Evolutionary conservation across 2,329 filamentous ascomycete species (phyloP).

Genomic region (Xylaria sp.): DNA sequence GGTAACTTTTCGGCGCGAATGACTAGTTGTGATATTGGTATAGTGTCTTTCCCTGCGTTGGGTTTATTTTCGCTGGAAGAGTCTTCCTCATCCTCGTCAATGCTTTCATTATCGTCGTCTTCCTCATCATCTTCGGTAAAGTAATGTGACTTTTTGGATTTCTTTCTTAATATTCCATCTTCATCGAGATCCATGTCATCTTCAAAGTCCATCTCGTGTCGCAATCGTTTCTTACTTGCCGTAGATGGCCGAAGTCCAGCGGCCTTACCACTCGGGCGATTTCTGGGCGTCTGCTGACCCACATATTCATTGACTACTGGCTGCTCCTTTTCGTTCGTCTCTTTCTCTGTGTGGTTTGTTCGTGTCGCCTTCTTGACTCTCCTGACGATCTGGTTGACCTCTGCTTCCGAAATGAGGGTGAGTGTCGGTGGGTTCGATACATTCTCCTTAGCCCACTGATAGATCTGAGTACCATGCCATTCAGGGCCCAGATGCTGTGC

Average conservation of each 20-base stretch:
- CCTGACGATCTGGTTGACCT: constrained; percentile 41
- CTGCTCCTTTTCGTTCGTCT: constrained; percentile 35
- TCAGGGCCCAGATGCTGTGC: constrained; percentile 42
- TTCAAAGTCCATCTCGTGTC: constrained; percentile 46
- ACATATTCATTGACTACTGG: constrained; percentile 32
- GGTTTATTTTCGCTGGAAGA: constrained; percentile 50
- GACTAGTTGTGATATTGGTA: constrained; percentile 49
- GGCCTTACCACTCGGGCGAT: constrained; percentile 56
- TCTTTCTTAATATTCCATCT: constrained; percentile 45
- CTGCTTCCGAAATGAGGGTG: constrained; percentile 43
- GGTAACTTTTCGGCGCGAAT: constrained; percentile 62
- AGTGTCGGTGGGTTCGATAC: constrained; percentile 43
- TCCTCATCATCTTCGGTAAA: constrained; percentile 40
- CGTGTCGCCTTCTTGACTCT: constrained; percentile 42
- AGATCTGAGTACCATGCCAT: constrained; percentile 49
- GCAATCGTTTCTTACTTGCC: constrained; percentile 58
- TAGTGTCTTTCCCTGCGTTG: constrained; percentile 36
- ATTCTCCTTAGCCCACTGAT: constrained; percentile 46
- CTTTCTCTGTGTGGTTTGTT: constrained; percentile 18
- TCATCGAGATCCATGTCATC: constrained; percentile 53
- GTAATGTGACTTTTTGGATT: constrained; percentile 42
- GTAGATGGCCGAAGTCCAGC: constrained; percentile 57
- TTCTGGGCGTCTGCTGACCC: constrained; percentile 42
- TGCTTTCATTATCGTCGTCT: constrained; percentile 40
- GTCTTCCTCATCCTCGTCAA: constrained; percentile 29